Conservation (phyloP, 2,329 filamentous ascomycete genomes). For the Biscogniauxia sp. region DNA sequence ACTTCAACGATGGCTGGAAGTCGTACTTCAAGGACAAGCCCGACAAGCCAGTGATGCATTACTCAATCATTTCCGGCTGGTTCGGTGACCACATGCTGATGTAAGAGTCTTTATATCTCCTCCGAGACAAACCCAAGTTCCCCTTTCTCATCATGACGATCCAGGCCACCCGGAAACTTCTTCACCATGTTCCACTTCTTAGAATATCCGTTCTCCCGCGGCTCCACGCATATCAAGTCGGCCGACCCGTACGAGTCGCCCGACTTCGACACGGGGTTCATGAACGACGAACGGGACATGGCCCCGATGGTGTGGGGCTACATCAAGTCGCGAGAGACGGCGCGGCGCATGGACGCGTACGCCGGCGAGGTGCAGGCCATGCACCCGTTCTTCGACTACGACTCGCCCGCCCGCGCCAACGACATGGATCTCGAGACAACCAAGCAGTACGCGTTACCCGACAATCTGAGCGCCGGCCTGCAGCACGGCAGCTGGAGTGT, state of each 20-base stretch:
- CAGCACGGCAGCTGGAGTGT: constrained; percentile 71
- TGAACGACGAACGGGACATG: constrained; percentile 85
- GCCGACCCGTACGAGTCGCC: constrained; percentile 70
- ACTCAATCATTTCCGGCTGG: constrained; percentile 70
- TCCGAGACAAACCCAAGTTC: not conserved
- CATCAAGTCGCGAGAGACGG: constrained; percentile 79
- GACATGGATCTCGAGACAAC: constrained; percentile 76
- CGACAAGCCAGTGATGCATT: constrained; percentile 86
- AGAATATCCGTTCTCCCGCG: constrained; percentile 74
- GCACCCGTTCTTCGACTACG: constrained; percentile 71
- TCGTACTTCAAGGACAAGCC: constrained; percentile 82
- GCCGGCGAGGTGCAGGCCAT: constrained; percentile 68
- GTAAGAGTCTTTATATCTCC: constrained; percentile 32
- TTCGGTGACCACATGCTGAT: constrained; percentile 61
- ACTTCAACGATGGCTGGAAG: constrained; percentile 75
- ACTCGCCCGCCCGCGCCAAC: constrained; percentile 65
- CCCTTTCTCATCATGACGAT: not conserved
- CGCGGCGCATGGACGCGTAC: constrained; percentile 73
- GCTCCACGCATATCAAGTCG: constrained; percentile 68
- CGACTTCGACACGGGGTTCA: constrained; percentile 79
- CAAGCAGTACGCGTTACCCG: constrained; percentile 70
- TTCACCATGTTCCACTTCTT: constrained; percentile 84
- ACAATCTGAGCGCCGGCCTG: constrained; percentile 69
- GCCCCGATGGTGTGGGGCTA: constrained; percentile 82
- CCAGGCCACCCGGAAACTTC: constrained; percentile 73